Conservation (phyloP, 2,329 filamentous ascomycete genomes). For the Aschersonia sp. region DNA sequence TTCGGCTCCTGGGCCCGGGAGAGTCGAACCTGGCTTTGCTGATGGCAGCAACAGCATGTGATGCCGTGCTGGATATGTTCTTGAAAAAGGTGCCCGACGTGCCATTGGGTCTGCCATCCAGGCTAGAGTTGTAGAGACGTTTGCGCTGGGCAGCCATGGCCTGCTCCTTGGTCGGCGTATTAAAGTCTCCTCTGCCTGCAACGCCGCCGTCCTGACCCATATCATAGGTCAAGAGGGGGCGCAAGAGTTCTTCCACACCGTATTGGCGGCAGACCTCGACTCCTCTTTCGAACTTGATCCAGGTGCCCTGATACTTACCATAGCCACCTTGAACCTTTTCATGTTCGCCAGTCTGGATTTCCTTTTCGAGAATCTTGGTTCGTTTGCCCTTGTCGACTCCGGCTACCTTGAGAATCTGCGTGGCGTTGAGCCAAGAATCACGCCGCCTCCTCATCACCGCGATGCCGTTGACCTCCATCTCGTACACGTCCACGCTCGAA, state of each 20-base stretch:
- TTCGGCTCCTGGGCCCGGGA: constrained; percentile 53
- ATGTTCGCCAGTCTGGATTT: constrained; percentile 89
- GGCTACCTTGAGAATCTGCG: constrained; percentile 94
- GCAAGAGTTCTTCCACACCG: constrained; percentile 61
- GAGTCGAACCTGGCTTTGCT: constrained; percentile 93
- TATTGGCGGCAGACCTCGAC: constrained; percentile 79
- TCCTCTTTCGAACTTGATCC: constrained; percentile 89
- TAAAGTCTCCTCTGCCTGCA: constrained; percentile 60
- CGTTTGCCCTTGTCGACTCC: constrained; percentile 95
- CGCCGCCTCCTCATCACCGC: constrained; percentile 91
- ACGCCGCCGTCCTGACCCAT: constrained; percentile 61
- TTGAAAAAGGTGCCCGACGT: constrained; percentile 85
- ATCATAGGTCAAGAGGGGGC: constrained; percentile 65
- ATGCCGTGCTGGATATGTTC: constrained; percentile 87
- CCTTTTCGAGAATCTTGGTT: constrained; percentile 95
- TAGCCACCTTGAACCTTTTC: constrained; percentile 98
- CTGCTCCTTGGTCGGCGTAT: constrained; percentile 96
- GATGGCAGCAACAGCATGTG: constrained; percentile 86
- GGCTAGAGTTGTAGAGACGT: constrained; percentile 61
- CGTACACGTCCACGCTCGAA: constrained; percentile 90
- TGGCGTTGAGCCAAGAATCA: constrained; percentile 95
- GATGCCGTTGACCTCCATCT: constrained; percentile 91
- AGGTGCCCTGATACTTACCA: constrained; percentile 97
- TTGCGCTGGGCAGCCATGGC: constrained; percentile 94
- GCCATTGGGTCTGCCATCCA: constrained; percentile 53